phyloP scores from a whole-genome alignment of 805 yeast species.

The Starmerella scarabaei region DNA sequence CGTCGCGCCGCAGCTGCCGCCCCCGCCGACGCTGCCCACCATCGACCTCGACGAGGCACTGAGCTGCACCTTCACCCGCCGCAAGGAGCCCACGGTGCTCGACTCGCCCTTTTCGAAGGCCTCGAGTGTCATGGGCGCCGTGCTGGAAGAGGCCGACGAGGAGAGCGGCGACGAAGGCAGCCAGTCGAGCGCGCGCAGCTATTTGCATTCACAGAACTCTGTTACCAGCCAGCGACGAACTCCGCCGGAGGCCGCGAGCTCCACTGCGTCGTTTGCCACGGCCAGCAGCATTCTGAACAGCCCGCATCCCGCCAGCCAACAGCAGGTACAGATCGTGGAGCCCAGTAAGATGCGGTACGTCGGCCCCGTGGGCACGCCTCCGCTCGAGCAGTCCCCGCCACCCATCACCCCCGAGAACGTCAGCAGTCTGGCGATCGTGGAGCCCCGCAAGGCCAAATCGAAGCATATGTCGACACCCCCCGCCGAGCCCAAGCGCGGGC shows the following conservation, averaged over 20 bases:
- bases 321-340: too few species aligned
- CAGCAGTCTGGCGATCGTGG: not conserved
- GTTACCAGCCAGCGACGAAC: too few species aligned
- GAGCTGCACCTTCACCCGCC: conserved; percentile 16
- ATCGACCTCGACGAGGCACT: conserved; percentile 23
- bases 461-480: conserved; percentile 1
- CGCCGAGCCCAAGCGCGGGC: conserved; percentile 6
- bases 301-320: too few species aligned
- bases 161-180: conserved; percentile 1
- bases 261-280: too few species aligned
- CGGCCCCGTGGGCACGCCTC: not conserved
- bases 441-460: not conserved
- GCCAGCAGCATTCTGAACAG: too few species aligned
- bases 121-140: conserved; percentile 18
- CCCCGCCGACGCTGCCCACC: conserved; percentile 10
- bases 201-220: not conserved
- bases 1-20: not conserved
- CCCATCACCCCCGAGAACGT: not conserved
- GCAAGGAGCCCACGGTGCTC: conserved; percentile 12
- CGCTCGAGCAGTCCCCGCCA: not conserved
- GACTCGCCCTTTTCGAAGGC: conserved; percentile 20
- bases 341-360: too few species aligned
- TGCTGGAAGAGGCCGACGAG: conserved; percentile 22
- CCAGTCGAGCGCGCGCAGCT: not conserved
- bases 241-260: too few species aligned